Evolutionary conservation across 2,329 filamentous ascomycete species (phyloP), one percentile per base, ranked within the genome.

Genomic region (Clarireedia hainanense): DNA sequence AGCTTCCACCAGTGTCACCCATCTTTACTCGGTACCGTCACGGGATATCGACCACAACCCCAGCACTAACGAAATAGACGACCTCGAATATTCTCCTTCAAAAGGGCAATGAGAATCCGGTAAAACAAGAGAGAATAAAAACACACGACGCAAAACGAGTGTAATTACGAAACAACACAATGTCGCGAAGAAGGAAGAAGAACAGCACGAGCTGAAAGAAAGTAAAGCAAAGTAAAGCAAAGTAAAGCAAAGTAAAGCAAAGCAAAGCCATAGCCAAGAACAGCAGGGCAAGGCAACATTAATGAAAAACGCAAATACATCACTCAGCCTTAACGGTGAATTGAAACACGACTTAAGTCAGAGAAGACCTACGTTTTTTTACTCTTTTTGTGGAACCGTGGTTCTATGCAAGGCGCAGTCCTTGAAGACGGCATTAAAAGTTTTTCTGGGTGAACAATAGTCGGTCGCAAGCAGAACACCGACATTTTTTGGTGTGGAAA

Each of bases 371-470:
- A 26, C 9, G 15, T 26, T 47, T 46, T 45, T 10, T 40, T 17
- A 14, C 37, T 40, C 14, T 40, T 53, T 48, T 48, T 40, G 51
- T 53, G 51, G 51, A 53, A n/a, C 47, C 17, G 43, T 40, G 20
- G n/a, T 40, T 20, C 9, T 54, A 6, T 30, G 39, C 51, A 48
- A 48, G 51, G 51, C 51, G 51, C 51, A 54, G 51, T 54, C 51
- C 51, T 17, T 39, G 51, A 10, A 54, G 27, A 10, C 15, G 27
- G 49, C 17, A 52, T 37, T 37, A 36, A 52, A 23, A 23, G 42
- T 26, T 52, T 24, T 37, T 34, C 23, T 34, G 47, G 27, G 27
- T 47, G 46, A 40, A 37, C 17, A 26, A 24, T 47, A 27, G 20
- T 20, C 20, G 20, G 20, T 20, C 20, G 20, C 20, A 20, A 24